These are phyloP conservation scores for Lyophyllum atratum DNA, from an alignment of 768 basidiomycete genomes.

Conservation along the genomic window DNA sequence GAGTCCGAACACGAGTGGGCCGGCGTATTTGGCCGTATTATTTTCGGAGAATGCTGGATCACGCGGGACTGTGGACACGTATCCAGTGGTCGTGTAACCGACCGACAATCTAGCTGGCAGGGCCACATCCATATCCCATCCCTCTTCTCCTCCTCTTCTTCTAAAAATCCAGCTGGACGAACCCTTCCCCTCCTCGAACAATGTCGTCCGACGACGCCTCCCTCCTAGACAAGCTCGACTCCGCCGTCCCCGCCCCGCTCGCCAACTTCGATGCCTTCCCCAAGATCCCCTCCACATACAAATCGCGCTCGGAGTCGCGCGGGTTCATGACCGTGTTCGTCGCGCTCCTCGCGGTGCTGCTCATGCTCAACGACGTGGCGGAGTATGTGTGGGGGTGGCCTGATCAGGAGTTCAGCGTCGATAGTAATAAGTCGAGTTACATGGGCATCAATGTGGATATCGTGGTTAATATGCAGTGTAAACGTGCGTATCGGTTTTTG, in stretches of 20 bases:
- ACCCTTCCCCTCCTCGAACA: neutral
- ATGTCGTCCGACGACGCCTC: slow-evolving; percentile 32
- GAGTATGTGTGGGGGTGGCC: slow-evolving; percentile 96
- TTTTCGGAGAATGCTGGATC: slow-evolving; percentile 3
- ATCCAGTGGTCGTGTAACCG: neutral
- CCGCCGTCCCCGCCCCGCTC: slow-evolving; percentile 62
- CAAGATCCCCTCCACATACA: slow-evolving; percentile 82
- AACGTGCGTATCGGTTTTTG: slow-evolving; percentile 59
- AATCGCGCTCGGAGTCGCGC: slow-evolving; percentile 73
- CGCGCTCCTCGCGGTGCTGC: slow-evolving; percentile 61
- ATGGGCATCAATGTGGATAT: slow-evolving; percentile 92
- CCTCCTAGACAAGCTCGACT: slow-evolving; percentile 65
- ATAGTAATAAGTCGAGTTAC: slow-evolving; percentile 56
- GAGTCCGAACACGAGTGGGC: neutral
- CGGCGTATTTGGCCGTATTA: slow-evolving; percentile 6
- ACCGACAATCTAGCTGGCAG: slow-evolving; percentile 11
- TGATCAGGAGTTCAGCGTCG: slow-evolving; percentile 87
- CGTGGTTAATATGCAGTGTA: slow-evolving; percentile 91
- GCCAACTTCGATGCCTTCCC: slow-evolving; percentile 85
- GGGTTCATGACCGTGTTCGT: slow-evolving; percentile 83
- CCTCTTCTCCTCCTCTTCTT: neutral
- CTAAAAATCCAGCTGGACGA: neutral
- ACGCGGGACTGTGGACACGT: slow-evolving; percentile 14
- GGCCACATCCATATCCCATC: neutral
- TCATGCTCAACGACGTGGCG: slow-evolving; percentile 85